Conservation (phyloP, 2,329 filamentous ascomycete species). For the Didymella exigua region DNA sequence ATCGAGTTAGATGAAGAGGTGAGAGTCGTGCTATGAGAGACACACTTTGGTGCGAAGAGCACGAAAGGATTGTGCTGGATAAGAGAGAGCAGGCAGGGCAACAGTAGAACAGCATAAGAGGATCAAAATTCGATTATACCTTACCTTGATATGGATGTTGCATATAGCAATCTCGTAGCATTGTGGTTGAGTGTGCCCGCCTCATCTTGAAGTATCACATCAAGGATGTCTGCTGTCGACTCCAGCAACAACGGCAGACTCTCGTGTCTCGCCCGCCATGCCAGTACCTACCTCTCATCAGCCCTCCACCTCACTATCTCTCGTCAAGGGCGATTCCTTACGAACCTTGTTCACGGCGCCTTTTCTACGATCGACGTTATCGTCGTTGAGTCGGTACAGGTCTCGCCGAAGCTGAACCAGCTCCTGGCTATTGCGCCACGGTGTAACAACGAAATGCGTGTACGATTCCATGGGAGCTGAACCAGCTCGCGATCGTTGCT, state of each 20-base stretch:
- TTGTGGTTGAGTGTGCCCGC: constrained; percentile 57
- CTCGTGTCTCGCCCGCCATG: constrained; percentile 41
- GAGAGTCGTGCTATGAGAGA: no score
- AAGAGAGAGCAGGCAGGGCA: not conserved
- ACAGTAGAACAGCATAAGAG: not conserved
- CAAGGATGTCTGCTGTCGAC: constrained; percentile 74
- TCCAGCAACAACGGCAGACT: constrained; percentile 75
- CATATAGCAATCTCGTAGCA: constrained; percentile 71
- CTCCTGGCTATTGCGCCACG: constrained; percentile 71
- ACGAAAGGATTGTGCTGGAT: no score
- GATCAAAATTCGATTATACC: not conserved
- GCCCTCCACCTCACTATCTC: constrained; percentile 6
- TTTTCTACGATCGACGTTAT: constrained; percentile 35
- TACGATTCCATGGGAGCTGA: constrained; percentile 21
- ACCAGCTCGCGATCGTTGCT: not conserved
- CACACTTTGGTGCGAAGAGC: no score
- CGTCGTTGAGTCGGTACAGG: constrained; percentile 60
- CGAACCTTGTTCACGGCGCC: constrained; percentile 50
- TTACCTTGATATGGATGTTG: constrained; percentile 74
- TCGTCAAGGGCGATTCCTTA: not conserved
- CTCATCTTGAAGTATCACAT: constrained; percentile 70
- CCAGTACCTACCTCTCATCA: constrained; percentile 39
- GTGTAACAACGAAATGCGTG: constrained; percentile 67
- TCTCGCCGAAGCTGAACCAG: constrained; percentile 69
- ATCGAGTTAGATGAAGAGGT: no score